These are phyloP conservation scores for Plasmodium gonderi DNA, from an alignment of 169 alveolate genomes.

Conservation along the genomic window DNA sequence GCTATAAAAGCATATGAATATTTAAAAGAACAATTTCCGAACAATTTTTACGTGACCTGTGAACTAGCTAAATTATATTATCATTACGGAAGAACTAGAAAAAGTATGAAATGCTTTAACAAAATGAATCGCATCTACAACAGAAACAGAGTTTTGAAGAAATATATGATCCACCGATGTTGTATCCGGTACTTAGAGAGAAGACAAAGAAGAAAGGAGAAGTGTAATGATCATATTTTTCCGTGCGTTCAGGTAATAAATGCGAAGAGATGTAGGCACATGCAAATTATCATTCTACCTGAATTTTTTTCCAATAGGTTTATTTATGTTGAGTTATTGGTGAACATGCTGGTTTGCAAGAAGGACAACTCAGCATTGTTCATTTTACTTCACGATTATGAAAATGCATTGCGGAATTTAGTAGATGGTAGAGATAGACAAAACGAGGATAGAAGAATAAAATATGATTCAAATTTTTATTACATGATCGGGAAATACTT, in stretches of 20 bases:
- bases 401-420: neutral
- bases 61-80: constrained; percentile 64
- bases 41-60: constrained; percentile 37
- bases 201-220: neutral
- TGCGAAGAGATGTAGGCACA: constrained; percentile 6
- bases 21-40: neutral
- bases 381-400: neutral
- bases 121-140: constrained; percentile 1
- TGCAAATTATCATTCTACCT: constrained; percentile 23
- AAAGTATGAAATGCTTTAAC: constrained; percentile 42
- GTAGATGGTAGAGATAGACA: too few relatives aligned
- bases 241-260: neutral
- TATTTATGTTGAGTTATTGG: constrained; percentile 36
- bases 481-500: constrained; percentile 29
- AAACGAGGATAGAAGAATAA: neutral
- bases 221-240: neutral
- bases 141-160: constrained; percentile 7
- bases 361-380: constrained; percentile 1
- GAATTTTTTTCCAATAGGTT: constrained; percentile 21
- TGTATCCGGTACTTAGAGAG: constrained; percentile 7
- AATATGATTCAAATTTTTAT: constrained; percentile 14
- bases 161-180: neutral
- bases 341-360: constrained; percentile 20
- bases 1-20: constrained; percentile 16
- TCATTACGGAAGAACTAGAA: constrained; percentile 1